Evolutionary conservation across 139 green algal species (phyloP), one percentile per base, ranked within the genome.

Genomic region (Micractinium conductrix): DNA sequence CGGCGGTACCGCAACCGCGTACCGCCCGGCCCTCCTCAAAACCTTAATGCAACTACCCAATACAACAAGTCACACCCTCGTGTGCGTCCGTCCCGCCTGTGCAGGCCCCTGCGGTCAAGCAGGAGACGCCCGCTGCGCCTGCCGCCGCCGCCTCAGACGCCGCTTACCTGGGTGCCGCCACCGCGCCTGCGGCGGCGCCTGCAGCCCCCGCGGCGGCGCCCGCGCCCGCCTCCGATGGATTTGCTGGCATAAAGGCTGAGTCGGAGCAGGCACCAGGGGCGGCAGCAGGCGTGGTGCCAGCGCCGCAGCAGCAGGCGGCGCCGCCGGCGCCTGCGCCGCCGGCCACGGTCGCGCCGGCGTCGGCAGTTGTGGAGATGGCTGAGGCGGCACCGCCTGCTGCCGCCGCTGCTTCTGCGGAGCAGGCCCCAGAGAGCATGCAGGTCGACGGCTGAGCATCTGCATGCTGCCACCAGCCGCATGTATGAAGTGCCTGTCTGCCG

Each of bases 361-460:
- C 35, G 48, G 50, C 26, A 40, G 50, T 35, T 9, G 33, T 35
- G 9, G 71, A 30, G 35, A 35, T 35, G 3, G 74, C 50, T 2
- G 50, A 53, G 14, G 44, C 74, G 21, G 74, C 71, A 28, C n/a
- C 8, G 9, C 16, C 33, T 37, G 48, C 40, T 35, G 76, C 76
- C 40, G 76, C 38, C 22, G 55, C 55, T 1, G 38, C 76, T 19
- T 30, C 44, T 16, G 74, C 50, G 6, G 48, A 26, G 22, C 48
- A 26, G 17, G 22, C 74, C 5, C 30, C 35, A 3, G 76, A 82
- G 24, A 38, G 19, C 37, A 82, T 82, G 76, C 58, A 82, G 38
- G 40, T 82, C 38, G 76, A 82, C 28, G 38, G 55, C 58, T 82
- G 76, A 81, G 48, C 19, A n/a, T 37, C 12, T 26, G 22, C 37